These are phyloP conservation scores for Acacia melanoxylon DNA, from an alignment of 306 rosid genomes.

Conservation along the genomic window DNA sequence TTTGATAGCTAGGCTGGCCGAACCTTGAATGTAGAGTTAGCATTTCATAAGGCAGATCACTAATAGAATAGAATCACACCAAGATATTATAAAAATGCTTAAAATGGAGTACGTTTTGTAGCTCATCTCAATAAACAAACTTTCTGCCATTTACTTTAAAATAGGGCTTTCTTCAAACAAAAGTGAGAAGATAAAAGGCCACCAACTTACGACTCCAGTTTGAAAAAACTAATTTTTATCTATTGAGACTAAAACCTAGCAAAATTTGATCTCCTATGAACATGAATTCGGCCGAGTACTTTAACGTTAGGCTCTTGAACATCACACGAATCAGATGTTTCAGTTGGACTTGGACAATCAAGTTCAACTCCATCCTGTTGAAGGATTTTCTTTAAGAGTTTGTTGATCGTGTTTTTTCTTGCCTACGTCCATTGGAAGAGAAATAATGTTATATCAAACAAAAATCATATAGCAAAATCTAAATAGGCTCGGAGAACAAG, in stretches of 20 bases:
- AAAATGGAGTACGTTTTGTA: background rate
- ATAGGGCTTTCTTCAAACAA: background rate
- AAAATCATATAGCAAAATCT: background rate
- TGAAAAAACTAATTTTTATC: background rate
- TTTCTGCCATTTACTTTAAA: background rate
- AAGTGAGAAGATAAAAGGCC: background rate
- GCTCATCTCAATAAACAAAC: background rate
- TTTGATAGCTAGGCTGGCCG: background rate
- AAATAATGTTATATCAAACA: background rate
- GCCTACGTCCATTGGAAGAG: constrained; percentile 43
- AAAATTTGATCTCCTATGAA: background rate
- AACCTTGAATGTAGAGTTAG: background rate
- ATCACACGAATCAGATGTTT: constrained; percentile 2
- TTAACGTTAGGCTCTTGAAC: background rate
- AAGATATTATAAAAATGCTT: constrained; percentile 3
- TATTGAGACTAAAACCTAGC: background rate
- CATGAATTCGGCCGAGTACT: background rate
- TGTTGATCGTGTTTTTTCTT: constrained; percentile 54
- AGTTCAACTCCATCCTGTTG: constrained; percentile 17
- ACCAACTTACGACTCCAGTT: background rate
- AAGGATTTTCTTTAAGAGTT: constrained; percentile 46
- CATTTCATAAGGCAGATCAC: background rate
- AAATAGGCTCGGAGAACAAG: constrained; percentile 15
- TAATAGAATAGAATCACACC: background rate
- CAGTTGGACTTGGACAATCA: background rate